Evolutionary conservation across 2,329 filamentous ascomycete genomes (phyloP), one percentile per base, ranked within the genome.

Genomic region (Ceratocystis harringtonii): DNA sequence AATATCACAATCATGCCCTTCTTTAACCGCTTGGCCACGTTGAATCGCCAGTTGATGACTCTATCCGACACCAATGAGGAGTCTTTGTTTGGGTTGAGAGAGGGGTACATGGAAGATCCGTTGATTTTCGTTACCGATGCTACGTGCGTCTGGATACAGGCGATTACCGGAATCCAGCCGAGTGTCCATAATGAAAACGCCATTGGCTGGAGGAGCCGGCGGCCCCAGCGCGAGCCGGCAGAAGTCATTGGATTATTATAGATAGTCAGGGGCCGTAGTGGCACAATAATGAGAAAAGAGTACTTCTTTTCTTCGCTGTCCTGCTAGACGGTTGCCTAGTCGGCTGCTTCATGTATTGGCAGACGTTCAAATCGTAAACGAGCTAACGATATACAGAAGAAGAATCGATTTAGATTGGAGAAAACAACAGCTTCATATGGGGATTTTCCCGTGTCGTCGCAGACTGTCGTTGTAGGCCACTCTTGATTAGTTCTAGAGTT

Each of bases 1-100:
- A 91, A 84, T 10, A 84, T 86, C 66, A 92, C 84, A 57, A 92
- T 76, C 84, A 90, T 90, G 65, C 89, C 89, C 68, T 87, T 79
- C 72, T 83, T 75, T 45, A 92, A 71, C 32, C 80, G 77, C 60
- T 81, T 75, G 66, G 81, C 79, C 28, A 83, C 79, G 68, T 81
- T 80, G 73, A 81, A 80, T 72, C 85, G 87, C 71, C 77, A 80
- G 65, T 80, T 82, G 68, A 85, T 73, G 41, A 84, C 80, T n/a
- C 82, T 67, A 68, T 88, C 84, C 62, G 78, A 74, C 45, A 74
- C 72, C 68, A 77, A 76, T 67, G 78, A 84, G 70, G 80, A 78
- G 71, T 86, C 78, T 70, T 79, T 85, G 63, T 85, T 81, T 67
- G 84, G 78, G 71, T 92, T 92, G 65, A 92, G 77, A 68, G 85